These are phyloP conservation scores for Penicillium ucsense DNA, from an alignment of 495 filamentous ascomycete genomes.

Conservation along the genomic window DNA sequence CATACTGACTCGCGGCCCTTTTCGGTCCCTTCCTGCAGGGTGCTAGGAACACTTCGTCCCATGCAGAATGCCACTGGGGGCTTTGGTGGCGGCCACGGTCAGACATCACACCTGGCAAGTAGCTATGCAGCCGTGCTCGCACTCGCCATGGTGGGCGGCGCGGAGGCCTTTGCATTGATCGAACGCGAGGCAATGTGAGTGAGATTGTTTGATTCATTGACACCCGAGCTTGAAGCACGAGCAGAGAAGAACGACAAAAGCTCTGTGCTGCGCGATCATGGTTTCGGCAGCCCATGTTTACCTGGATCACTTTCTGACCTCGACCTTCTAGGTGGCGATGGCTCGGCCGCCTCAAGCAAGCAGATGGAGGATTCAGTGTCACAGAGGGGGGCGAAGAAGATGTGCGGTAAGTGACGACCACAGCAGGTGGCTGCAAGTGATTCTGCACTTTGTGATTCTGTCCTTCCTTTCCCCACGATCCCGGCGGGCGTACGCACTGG, in stretches of 20 bases:
- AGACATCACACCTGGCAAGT: slow-evolving; percentile 77
- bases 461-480: background rate
- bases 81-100: slow-evolving; percentile 90
- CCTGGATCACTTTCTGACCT: background rate
- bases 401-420: slow-evolving; percentile 52
- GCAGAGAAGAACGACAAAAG: no score
- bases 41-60: slow-evolving; percentile 60
- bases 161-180: slow-evolving; percentile 61
- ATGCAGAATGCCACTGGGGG: slow-evolving; percentile 80
- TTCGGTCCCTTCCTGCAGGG: slow-evolving; percentile 21
- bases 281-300: no score
- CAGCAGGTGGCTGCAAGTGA: background rate
- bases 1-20: background rate
- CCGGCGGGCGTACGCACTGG: background rate
- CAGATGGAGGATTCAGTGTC: slow-evolving; percentile 75
- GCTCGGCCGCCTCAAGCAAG: slow-evolving; percentile 74
- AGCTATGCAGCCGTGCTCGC: slow-evolving; percentile 76
- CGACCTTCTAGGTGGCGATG: slow-evolving; percentile 57
- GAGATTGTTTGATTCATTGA: no score
- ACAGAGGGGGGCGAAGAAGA: slow-evolving; percentile 79
- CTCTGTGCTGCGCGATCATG: no score
- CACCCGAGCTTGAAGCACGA: no score
- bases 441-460: background rate
- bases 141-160: slow-evolving; percentile 64
- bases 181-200: slow-evolving; percentile 68